Conservation (phyloP, 2,329 filamentous ascomycete genomes). For the Aspergillus fumigatiaffinis region DNA sequence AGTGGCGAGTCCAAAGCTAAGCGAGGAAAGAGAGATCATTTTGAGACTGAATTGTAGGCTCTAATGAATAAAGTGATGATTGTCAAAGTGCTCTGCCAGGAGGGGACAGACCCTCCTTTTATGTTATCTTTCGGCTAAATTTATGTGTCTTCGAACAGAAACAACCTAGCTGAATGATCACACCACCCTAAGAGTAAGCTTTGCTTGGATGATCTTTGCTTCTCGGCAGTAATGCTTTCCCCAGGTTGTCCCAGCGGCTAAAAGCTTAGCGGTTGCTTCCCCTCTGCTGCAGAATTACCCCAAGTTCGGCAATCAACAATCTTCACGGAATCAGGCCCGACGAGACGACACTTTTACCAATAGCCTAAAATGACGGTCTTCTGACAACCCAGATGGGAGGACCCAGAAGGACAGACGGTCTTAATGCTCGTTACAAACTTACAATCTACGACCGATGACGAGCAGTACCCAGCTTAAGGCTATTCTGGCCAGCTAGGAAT, state of each 20-base stretch:
- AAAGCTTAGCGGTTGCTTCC: background rate
- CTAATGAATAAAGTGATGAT: background rate
- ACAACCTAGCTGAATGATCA: background rate
- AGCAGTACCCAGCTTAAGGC: background rate
- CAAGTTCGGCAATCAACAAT: background rate
- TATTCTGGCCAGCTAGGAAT: background rate
- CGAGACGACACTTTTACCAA: background rate
- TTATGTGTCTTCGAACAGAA: background rate
- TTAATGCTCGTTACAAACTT: background rate
- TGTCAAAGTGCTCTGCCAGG: background rate
- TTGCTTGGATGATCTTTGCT: background rate
- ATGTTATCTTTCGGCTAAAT: background rate
- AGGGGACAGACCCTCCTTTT: background rate
- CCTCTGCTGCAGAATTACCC: background rate
- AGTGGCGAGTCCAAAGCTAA: constrained; percentile 1
- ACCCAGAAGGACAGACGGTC: background rate
- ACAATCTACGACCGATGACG: background rate
- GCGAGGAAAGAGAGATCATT: background rate
- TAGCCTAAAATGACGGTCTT: background rate
- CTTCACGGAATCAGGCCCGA: background rate
- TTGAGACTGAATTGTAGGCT: background rate
- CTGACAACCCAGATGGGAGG: background rate
- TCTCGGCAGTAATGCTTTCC: background rate
- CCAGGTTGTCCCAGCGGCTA: background rate
- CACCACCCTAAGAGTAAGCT: background rate